Percentiles rank a stretch among this genome's conserved stretches.
These are phyloP conservation scores for Dactylellina drechsleri DNA, from an alignment of 2,329 filamentous ascomycete species.

Conservation along the genomic window DNA sequence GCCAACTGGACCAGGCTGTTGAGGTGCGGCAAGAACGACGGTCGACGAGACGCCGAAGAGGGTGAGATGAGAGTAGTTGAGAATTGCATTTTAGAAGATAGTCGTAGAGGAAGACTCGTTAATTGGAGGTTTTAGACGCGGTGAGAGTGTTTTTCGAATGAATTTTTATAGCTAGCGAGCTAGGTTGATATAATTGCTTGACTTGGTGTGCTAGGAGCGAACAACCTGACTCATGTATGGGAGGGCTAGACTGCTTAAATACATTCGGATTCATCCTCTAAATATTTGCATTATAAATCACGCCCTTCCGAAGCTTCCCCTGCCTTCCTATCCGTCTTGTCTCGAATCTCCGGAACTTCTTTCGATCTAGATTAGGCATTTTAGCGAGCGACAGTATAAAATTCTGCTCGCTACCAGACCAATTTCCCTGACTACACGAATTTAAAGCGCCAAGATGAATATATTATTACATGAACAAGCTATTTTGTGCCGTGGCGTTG, in stretches of 20 bases:
- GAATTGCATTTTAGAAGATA: conserved; percentile 4
- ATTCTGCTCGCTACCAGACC: not conserved
- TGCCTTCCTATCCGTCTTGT: too few species aligned
- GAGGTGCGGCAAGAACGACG: conserved; percentile 14
- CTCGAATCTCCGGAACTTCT: too few species aligned
- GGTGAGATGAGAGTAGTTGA: conserved; percentile 2
- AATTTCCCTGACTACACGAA: not conserved
- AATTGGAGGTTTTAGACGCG: not conserved
- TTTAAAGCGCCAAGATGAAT: conserved; percentile 5
- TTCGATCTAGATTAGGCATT: not conserved
- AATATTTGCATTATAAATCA: not conserved
- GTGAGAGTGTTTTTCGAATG: not conserved
- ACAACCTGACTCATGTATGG: not conserved
- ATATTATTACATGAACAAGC: not conserved
- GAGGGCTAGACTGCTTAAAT: conserved; percentile 13
- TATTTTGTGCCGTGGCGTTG: not conserved
- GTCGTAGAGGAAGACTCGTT: not conserved
- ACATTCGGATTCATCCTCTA: not conserved
- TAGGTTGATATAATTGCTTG: conserved; percentile 2
- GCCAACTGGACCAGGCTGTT: conserved; percentile 18
- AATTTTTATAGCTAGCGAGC: not conserved
- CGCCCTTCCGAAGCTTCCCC: not conserved
- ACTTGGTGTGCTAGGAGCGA: not conserved
- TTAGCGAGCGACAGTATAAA: conserved; percentile 1
- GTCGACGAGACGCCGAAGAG: conserved; percentile 8